Base-by-base conservation (phyloP, 768 basidiomycete species). In the Naganishia friedmannii region DNA sequence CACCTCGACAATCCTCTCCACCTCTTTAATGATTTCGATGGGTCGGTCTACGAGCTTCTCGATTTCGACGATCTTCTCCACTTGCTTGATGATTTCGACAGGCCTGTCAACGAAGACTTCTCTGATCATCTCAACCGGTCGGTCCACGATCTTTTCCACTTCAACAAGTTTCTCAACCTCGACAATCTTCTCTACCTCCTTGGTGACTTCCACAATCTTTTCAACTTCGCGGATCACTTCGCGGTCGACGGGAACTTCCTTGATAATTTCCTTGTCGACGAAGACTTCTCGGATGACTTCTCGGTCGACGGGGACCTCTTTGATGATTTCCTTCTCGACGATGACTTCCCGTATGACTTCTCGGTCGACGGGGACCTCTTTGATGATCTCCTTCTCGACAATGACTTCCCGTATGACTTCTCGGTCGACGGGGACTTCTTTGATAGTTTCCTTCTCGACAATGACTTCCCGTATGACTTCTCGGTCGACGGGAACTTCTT, bases 51-150 rank as follows among this genome's bases (percentile, higher is more conserved):
- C 74, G 57, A 79, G 72, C 63, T 74, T 77, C 65, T 80, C 78
- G 32, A 82, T 77, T 70, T 78, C 75, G 45, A 80, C 74, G 56
- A 79, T 73, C 63, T 74, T 77, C 65, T 80, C 78, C 31, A 82
- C 77, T 70, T 78, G 74, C 53, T 63, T 39, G 12, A 74, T 72
- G 21, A 76, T 65, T 48, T 78, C 77, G 32, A 70, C 71, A 31
- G 54, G 58, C 55, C 28, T 65, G 54, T 77, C 73, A 32, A 77
- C 76, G 19, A 74, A 4, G 34, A 37, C 34, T 12, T 74, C 55
- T 63, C 48, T 42, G 34, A 37, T 37, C 34, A 37, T 12, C 19
- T 69, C 53, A 7, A 76, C 77, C 70, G 34, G 34, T 37, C 34
- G 4, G 34, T 79, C 77, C 17, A 77, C 75, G 15, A 70, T 74